Base-by-base conservation (phyloP, 176 grass and related monocot genomes). In the Rhynchospora pubera region DNA sequence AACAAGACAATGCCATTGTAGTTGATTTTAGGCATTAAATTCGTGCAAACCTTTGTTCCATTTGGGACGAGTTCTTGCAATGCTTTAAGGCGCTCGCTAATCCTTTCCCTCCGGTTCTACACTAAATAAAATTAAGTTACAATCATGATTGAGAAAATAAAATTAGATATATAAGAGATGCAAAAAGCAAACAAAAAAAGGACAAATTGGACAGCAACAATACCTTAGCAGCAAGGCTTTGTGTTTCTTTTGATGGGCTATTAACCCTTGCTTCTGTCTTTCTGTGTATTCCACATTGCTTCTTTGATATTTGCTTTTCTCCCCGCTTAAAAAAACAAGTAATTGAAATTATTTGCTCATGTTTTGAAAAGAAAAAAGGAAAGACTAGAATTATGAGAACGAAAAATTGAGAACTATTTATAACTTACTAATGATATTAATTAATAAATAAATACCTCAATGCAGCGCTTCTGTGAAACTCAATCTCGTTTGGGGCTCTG, bases 41-140 rank as follows among this genome's bases (percentile, higher is more conserved):
- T 53, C 6, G 58, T 3, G 28, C 45, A n/a, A 18, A 86, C 88
- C 87, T 91, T 91, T 21, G 52, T 74, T 43, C 92, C 92, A 65
- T 86, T 90, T n/a, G 92, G 87, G 46, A 94, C 84, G 51, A 94
- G 85, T 63, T 94, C 86, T 89, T 94, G 92, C 39, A 94, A 70
- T 42, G 44, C 83, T 71, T 75, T 91, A 34, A 90, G 87, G 22
- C 87, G 74, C 57, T 91, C 92, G 48, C 85, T 89, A 55, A 94
- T 91, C 75, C 75, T 81, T 87, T 94, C 83, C 4, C 92, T 82
- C 12, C 89, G 87, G 51, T 81, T 87, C 92, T 91, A 62, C 43
- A 85, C 7, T 45, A 21, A 0, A 6, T n/a, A 81, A 65, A 18
- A 65, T 6, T 23, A 65, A 50, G 51, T 23, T 50, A 16, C 48